These are phyloP conservation scores for Bipolaris bicolor DNA, from an alignment of 2,329 filamentous ascomycete species.

Conservation along the genomic window DNA sequence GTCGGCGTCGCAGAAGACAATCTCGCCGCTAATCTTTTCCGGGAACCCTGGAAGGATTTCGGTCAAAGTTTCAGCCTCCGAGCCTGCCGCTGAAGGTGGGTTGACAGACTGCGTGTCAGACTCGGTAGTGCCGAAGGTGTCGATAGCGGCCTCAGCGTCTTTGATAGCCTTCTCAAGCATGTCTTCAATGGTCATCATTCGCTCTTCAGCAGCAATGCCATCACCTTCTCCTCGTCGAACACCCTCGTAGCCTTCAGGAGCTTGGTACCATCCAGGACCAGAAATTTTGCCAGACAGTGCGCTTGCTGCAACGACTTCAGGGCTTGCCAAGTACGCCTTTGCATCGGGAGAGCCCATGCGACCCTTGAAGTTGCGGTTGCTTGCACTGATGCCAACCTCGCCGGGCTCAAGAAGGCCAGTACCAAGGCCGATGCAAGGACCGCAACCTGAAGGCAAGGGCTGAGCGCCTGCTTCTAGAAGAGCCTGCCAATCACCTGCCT, in stretches of 20 bases:
- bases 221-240: constrained; percentile 75
- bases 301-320: constrained; percentile 90
- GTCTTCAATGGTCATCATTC: constrained; percentile 70
- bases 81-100: constrained; percentile 36
- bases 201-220: constrained; percentile 67
- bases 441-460: constrained; percentile 74
- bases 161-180: constrained; percentile 74
- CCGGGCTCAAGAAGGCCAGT: constrained; percentile 79
- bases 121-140: constrained; percentile 49
- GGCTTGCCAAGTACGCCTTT: constrained; percentile 84
- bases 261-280: constrained; percentile 79
- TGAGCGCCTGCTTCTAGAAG: constrained; percentile 81
- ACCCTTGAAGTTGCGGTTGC: constrained; percentile 90
- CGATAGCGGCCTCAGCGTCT: constrained; percentile 69
- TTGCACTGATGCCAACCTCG: constrained; percentile 84
- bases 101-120: constrained; percentile 41
- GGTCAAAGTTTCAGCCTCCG: constrained; percentile 56
- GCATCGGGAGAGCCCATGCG: constrained; percentile 83
- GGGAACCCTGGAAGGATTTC: constrained; percentile 87
- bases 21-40: constrained; percentile 80
- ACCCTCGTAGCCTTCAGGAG: constrained; percentile 70
- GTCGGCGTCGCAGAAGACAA: constrained; percentile 83
- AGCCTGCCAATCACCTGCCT: constrained; percentile 82
- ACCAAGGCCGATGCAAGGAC: constrained; percentile 84
- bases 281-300: constrained; percentile 75